phyloP scores from a whole-genome alignment of 257 asterid species.

The Nicotiana noctiflora region DNA sequence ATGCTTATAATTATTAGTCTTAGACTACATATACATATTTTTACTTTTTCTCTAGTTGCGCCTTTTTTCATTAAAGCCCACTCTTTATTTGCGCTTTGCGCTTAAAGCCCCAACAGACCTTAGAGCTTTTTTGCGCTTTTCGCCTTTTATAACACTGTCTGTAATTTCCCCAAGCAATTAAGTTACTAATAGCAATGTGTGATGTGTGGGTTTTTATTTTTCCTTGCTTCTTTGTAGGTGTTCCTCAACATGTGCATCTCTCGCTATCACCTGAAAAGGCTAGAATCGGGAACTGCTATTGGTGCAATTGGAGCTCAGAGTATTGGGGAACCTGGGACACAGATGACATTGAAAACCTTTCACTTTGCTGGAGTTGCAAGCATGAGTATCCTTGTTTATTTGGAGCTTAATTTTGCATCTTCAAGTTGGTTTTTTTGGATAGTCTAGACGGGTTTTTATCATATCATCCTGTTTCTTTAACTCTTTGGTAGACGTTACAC shows the following conservation, averaged over 20 bases:
- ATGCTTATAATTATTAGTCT: no score
- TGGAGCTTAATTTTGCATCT: constrained; percentile 7
- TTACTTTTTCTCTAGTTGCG: no score
- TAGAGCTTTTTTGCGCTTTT: no score
- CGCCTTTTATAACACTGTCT: no score
- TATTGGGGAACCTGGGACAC: constrained; percentile 98
- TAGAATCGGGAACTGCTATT: constrained; percentile 85
- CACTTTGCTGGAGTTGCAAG: constrained; percentile 99
- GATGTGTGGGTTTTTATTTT: not conserved
- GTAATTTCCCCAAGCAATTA: not conserved
- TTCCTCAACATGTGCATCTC: constrained; percentile 70
- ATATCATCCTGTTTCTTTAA: constrained; percentile 38
- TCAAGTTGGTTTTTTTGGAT: constrained; percentile 11
- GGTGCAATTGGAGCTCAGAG: constrained; percentile 98
- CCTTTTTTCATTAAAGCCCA: no score
- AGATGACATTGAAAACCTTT: constrained; percentile 96
- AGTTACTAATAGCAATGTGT: constrained; percentile 2
- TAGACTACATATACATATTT: no score
- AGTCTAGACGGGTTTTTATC: not conserved
- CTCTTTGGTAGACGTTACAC: constrained; percentile 72
- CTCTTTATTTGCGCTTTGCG: no score
- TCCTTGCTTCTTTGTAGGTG: constrained; percentile 36
- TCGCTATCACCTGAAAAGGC: constrained; percentile 67
- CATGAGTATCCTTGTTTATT: constrained; percentile 86
- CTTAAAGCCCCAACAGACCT: no score